Evolutionary conservation across 352 stramenopile species (phyloP).

Genomic region (Aphanomyces astaci): DNA sequence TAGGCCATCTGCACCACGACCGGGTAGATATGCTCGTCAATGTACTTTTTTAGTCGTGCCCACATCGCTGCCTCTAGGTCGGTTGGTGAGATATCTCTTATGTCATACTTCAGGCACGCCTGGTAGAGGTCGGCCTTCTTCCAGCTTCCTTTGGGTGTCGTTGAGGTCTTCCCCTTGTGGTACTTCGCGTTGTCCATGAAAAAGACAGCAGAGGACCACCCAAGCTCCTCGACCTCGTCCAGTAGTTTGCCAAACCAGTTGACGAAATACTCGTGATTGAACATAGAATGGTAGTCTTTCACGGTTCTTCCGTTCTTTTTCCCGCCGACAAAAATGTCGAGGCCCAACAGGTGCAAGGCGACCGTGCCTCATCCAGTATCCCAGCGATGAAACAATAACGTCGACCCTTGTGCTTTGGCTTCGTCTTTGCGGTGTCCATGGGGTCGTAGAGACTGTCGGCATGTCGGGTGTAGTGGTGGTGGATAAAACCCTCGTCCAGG

Average conservation of each 20-base stretch:
- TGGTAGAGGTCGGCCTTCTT: too few relatives aligned
- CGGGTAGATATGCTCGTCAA: not conserved
- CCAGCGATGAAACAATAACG: not conserved
- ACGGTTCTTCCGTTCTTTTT: not conserved
- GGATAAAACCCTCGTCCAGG: not conserved
- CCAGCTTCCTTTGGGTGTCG: not conserved
- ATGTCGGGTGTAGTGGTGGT: not conserved
- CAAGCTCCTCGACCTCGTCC: not conserved
- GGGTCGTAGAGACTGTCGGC: not conserved
- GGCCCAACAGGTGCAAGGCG: not conserved
- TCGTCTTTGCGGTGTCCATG: not conserved
- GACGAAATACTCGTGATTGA: not conserved
- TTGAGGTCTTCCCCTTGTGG: not conserved
- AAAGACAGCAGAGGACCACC: not conserved
- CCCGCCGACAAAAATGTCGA: not conserved
- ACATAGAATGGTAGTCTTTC: not conserved
- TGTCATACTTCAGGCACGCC: too few relatives aligned
- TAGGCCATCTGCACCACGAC: not conserved
- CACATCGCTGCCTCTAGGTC: not conserved
- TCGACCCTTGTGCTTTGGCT: not conserved
- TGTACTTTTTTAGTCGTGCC: not conserved
- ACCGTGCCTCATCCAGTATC: not conserved
- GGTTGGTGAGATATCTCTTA: not conserved
- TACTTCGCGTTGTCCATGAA: conserved; percentile 24
- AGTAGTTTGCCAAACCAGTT: not conserved